phyloP scores from a whole-genome alignment of 192 early-diverging fungal species.

The Fimicolochytrium jonesii region DNA sequence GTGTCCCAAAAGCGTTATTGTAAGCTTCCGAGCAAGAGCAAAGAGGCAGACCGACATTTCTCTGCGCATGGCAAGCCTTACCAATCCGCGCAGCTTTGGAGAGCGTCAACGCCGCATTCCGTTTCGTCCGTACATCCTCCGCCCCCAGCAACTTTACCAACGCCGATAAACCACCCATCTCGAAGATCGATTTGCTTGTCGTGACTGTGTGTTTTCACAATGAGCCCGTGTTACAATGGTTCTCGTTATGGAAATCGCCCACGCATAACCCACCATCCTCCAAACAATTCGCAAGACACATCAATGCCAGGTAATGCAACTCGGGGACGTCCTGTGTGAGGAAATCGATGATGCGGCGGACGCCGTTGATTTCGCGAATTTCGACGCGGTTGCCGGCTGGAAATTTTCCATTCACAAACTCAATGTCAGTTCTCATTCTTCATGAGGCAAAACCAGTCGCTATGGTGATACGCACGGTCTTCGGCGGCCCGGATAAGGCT shows the following conservation, averaged over 20 bases:
- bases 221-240: too few relatives aligned
- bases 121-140: slow-evolving; percentile 39
- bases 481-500: slow-evolving; percentile 42
- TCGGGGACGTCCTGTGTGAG: slow-evolving; percentile 35
- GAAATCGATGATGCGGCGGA: slow-evolving; percentile 43
- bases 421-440: too few relatives aligned
- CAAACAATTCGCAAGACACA: slow-evolving; percentile 42
- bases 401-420: too few relatives aligned
- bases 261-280: slow-evolving; percentile 50
- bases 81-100: slow-evolving; percentile 33
- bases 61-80: not conserved
- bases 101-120: slow-evolving; percentile 31
- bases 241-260: not conserved
- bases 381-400: slow-evolving; percentile 45
- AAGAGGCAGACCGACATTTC: not conserved
- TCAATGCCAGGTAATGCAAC: slow-evolving; percentile 40
- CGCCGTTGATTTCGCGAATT: slow-evolving; percentile 42
- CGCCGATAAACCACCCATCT: slow-evolving; percentile 33
- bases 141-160: slow-evolving; percentile 30
- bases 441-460: too few relatives aligned
- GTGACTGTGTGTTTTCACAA: not conserved
- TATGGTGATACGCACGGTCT: slow-evolving; percentile 33
- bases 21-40: not conserved
- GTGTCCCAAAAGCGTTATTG: not conserved
- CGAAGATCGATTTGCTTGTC: slow-evolving; percentile 31